Percentiles rank a stretch among this genome's conserved stretches.
These are phyloP conservation scores for Crithidia brevicula DNA, from an alignment of 208 protist genomes.

Conservation along the genomic window DNA sequence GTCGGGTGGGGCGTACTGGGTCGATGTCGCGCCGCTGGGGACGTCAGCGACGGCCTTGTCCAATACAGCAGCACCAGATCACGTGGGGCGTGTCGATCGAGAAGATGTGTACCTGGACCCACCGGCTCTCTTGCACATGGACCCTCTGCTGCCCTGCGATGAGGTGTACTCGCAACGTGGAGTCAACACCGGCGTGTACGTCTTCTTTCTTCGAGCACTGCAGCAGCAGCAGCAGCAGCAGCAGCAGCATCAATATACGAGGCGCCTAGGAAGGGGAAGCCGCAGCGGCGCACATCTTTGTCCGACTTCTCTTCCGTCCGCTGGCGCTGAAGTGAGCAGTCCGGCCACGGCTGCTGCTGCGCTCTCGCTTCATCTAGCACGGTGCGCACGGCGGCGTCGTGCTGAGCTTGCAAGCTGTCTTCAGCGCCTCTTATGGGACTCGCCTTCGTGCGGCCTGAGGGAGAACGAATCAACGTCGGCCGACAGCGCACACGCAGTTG, in stretches of 20 bases:
- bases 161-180: slow-evolving; percentile 55
- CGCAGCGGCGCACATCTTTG: not conserved
- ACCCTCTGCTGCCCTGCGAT: slow-evolving; percentile 65
- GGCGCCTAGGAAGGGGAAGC: not conserved
- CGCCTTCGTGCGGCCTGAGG: too few species aligned
- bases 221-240: slow-evolving; percentile 14
- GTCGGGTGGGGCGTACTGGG: slow-evolving; percentile 43
- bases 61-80: too few species aligned
- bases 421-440: not conserved
- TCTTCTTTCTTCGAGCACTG: slow-evolving; percentile 44
- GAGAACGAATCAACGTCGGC: too few species aligned
- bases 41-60: not conserved
- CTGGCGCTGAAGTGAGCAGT: not conserved
- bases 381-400: slow-evolving; percentile 21
- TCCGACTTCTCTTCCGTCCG: not conserved
- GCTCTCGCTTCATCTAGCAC: slow-evolving; percentile 16
- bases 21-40: slow-evolving; percentile 32
- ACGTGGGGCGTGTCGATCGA: slow-evolving; percentile 39
- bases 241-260: not conserved
- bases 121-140: slow-evolving; percentile 38
- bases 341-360: not conserved
- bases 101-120: slow-evolving; percentile 42
- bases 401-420: not conserved
- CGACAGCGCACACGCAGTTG: too few species aligned
- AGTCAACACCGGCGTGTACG: slow-evolving; percentile 53